Percentiles rank a stretch among this genome's conserved stretches.
phyloP scores from a whole-genome alignment of 257 asterid species.

The Ajuga chamaepitys region DNA sequence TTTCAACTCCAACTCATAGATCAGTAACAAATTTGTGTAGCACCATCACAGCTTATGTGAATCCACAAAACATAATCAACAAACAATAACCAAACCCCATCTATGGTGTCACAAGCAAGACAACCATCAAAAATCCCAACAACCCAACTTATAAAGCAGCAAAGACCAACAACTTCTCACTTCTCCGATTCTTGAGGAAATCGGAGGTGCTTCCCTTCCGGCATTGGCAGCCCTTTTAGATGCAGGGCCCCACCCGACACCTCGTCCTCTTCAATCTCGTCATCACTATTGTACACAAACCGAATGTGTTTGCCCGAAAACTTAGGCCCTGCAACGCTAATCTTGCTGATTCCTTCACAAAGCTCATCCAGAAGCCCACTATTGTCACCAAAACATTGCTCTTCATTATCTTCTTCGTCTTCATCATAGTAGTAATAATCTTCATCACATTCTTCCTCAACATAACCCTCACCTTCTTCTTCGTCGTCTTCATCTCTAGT shows the following conservation, averaged over 20 bases:
- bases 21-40: background rate
- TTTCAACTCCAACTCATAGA: background rate
- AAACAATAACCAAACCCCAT: background rate
- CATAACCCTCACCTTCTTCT: conserved; percentile 16
- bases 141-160: background rate
- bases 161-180: background rate
- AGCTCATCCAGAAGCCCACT: conserved; percentile 42
- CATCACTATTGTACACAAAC: conserved; percentile 69
- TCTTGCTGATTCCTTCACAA: conserved; percentile 66
- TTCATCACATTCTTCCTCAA: conserved; percentile 11
- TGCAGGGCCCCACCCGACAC: conserved; percentile 3
- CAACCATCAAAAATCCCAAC: conserved; percentile 6
- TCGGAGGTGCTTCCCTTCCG: conserved; percentile 41
- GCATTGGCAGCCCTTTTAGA: conserved; percentile 12
- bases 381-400: background rate
- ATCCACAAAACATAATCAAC: background rate
- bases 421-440: conserved; percentile 13
- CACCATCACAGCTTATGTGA: background rate
- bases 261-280: conserved; percentile 53
- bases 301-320: conserved; percentile 62
- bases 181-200: conserved; percentile 17
- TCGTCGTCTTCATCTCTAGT: conserved; percentile 37
- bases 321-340: conserved; percentile 31
- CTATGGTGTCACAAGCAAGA: conserved; percentile 13
- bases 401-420: conserved; percentile 20